These are phyloP conservation scores for Zarea fungicola DNA, from an alignment of 2,329 filamentous ascomycete genomes.

Conservation along the genomic window DNA sequence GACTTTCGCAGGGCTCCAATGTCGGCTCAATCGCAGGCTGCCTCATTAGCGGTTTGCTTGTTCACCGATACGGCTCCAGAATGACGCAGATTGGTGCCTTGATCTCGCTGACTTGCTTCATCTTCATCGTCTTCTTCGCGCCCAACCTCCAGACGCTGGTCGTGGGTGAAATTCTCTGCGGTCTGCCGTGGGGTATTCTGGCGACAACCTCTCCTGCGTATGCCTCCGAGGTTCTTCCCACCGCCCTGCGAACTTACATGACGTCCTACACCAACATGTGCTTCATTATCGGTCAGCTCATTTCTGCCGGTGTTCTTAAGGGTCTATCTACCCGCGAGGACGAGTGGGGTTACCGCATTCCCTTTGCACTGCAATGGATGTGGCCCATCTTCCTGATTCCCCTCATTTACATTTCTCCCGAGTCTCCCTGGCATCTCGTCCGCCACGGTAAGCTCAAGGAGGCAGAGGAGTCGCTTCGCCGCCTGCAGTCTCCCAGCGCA, in stretches of 20 bases:
- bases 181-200: conserved; percentile 35
- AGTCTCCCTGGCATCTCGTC: conserved; percentile 41
- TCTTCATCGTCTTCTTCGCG: conserved; percentile 40
- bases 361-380: conserved; percentile 41
- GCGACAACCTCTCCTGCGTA: conserved; percentile 38
- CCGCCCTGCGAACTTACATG: conserved; percentile 30
- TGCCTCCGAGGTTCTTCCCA: conserved; percentile 32
- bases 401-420: conserved; percentile 28
- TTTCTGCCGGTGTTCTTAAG: conserved; percentile 34
- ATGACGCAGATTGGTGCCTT: conserved; percentile 34
- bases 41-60: conserved; percentile 36
- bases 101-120: conserved; percentile 29
- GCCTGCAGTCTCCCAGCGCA: conserved; percentile 19
- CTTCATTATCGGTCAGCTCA: conserved; percentile 37
- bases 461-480: conserved; percentile 18
- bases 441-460: conserved; percentile 27
- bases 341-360: conserved; percentile 38
- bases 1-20: conserved; percentile 35
- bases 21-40: conserved; percentile 44
- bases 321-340: conserved; percentile 26
- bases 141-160: conserved; percentile 29
- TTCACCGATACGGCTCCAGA: conserved; percentile 35
- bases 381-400: conserved; percentile 36
- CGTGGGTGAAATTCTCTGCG: conserved; percentile 34
- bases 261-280: conserved; percentile 38